Base-by-base conservation (phyloP, 108 stramenopile species). In the Pseudonitzschia pungens region DNA sequence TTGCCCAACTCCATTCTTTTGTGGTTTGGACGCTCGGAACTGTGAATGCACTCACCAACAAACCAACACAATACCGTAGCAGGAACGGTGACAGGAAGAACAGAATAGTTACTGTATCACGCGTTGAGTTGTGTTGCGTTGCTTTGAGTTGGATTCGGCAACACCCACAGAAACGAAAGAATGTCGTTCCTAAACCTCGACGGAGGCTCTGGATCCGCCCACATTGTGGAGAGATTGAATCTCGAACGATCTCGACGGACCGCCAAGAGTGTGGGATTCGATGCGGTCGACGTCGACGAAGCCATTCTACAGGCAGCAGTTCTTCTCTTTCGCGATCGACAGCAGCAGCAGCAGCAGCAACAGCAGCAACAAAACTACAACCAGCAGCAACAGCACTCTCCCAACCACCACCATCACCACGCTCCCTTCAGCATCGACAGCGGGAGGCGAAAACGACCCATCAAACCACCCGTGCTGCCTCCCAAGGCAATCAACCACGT, bases 211-310 rank as follows among this genome's bases (percentile, higher is more conserved):
- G 60, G 60, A 14, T 62, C 60, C 15, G 40, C 60, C 29, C 36
- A 62, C 11, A 62, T 62, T 36, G 60, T 62, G 11, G 60, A 62
- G 0, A 32, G 60, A 62, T 62, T 62, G 40, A 41, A 40, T n/a
- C 40, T 33, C 11, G 60, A 62, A 28, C 32, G 60, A 62, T 15
- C n/a, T 8, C 60, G 60, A n/a, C 60, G 60, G 14, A n/a, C 60
- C 60, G 60, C 60, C 36, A 62, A 62, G 40, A 62, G 60, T n/a
- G n/a, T 62, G 3, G 60, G 60, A 14, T 62, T 62, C 29, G 60
- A 62, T 62, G 60, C 60, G 11, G 60, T 62, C 4, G 60, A 62
- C 20, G 60, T 62, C 16, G 60, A 62, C 20, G 60, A 62, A 28
- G 32, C 60, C 0, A 40, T 62, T 12, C 60, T 62, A 0, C 60